Percentiles rank a stretch among this genome's conserved stretches.
These are phyloP conservation scores for Auriscalpium orientale DNA, from an alignment of 768 basidiomycete genomes.

Conservation along the genomic window DNA sequence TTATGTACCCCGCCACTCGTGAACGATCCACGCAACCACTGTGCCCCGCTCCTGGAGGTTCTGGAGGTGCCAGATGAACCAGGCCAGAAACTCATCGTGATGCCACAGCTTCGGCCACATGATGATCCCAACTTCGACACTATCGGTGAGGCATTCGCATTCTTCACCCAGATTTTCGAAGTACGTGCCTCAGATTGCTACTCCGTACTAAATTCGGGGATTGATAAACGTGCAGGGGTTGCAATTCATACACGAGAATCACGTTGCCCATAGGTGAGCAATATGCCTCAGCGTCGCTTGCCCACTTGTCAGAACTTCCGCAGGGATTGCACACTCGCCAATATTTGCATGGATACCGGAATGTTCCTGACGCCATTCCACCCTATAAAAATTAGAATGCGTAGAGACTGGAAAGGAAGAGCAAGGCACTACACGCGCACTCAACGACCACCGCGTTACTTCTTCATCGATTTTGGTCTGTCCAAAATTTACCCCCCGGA, in stretches of 20 bases:
- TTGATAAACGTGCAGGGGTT: conserved; percentile 10
- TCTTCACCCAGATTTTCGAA: conserved; percentile 18
- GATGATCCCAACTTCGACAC: conserved; percentile 19
- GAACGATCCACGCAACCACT: conserved; percentile 18
- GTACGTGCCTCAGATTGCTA: neutral
- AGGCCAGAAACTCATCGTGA: conserved; percentile 10
- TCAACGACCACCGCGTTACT: conserved; percentile 20
- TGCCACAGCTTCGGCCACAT: conserved; percentile 16
- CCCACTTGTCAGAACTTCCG: neutral
- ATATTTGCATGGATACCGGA: conserved; percentile 9
- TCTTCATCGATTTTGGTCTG: conserved; percentile 24
- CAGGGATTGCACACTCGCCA: conserved; percentile 6
- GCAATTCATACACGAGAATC: conserved; percentile 16
- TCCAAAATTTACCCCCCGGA: conserved; percentile 14
- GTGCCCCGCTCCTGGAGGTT: conserved; percentile 15
- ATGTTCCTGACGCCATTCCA: conserved; percentile 9
- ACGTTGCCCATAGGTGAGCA: conserved; percentile 16
- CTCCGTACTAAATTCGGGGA: neutral
- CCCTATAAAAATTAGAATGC: neutral
- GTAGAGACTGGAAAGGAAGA: conserved; percentile 3
- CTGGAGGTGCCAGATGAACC: conserved; percentile 7
- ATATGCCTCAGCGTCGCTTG: neutral
- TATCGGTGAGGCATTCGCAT: conserved; percentile 22
- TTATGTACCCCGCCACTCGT: conserved; percentile 5
- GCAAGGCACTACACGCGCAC: conserved; percentile 19